These are phyloP conservation scores for Xylaria grammica DNA, from an alignment of 495 filamentous ascomycete genomes.

Conservation along the genomic window DNA sequence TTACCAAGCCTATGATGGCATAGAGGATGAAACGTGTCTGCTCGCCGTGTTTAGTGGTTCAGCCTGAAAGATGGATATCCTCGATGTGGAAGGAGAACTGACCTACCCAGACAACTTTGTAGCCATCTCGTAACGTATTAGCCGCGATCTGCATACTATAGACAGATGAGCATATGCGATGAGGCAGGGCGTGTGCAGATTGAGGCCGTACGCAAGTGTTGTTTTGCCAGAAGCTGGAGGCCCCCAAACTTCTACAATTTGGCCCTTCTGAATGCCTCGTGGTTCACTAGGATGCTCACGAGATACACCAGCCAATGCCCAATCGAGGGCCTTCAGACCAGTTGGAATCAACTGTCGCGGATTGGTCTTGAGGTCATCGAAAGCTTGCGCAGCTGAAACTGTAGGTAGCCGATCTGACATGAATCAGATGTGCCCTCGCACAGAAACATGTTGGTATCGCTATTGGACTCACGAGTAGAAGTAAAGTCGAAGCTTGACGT, in stretches of 20 bases:
- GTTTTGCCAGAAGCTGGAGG: slow-evolving; percentile 91
- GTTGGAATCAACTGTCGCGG: slow-evolving; percentile 65
- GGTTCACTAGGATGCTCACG: slow-evolving; percentile 24
- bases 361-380: slow-evolving; percentile 64
- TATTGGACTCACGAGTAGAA: slow-evolving; percentile 37
- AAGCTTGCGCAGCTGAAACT: slow-evolving; percentile 83
- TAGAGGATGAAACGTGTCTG: slow-evolving; percentile 28
- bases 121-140: slow-evolving; percentile 65
- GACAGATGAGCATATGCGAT: slow-evolving; percentile 19
- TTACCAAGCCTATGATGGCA: slow-evolving; percentile 31
- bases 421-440: slow-evolving; percentile 18
- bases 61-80: neutral
- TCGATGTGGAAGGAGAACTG: slow-evolving; percentile 40
- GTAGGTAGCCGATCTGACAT: slow-evolving; percentile 77
- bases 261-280: slow-evolving; percentile 72
- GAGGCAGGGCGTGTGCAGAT: neutral
- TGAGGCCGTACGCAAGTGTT: slow-evolving; percentile 67
- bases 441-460: neutral
- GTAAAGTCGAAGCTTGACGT: slow-evolving; percentile 53
- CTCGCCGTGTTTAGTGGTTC: neutral
- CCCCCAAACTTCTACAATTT: slow-evolving; percentile 88
- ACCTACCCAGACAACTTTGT: slow-evolving; percentile 87
- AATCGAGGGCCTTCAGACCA: slow-evolving; percentile 67
- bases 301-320: slow-evolving; percentile 45
- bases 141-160: slow-evolving; percentile 70